Percentiles rank a stretch among this genome's conserved stretches.
phyloP scores from a whole-genome alignment of 2,329 filamentous ascomycete genomes.

The Pestalotiopsis sp. region DNA sequence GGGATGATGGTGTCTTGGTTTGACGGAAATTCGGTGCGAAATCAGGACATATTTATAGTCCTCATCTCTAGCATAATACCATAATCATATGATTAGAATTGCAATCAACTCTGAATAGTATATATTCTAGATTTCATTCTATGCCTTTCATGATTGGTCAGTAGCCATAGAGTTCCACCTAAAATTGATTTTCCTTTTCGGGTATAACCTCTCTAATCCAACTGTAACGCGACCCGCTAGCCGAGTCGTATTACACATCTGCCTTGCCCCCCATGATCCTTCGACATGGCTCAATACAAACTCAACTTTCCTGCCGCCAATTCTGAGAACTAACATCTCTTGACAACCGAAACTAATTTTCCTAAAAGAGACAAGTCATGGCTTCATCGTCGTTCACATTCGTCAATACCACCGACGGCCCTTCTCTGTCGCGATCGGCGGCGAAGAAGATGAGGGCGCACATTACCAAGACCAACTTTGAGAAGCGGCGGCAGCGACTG shows the following conservation, averaged over 20 bases:
- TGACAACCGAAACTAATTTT: constrained; percentile 9
- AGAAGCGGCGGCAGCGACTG: constrained; percentile 17
- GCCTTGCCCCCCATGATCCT: neutral
- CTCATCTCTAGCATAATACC: neutral
- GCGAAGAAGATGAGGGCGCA: constrained; percentile 20
- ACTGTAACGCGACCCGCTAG: no score
- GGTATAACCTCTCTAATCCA: constrained; percentile 8
- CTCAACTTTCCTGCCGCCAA: neutral
- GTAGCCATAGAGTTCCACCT: neutral
- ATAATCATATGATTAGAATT: neutral
- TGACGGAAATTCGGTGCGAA: no score
- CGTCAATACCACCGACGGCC: constrained; percentile 17
- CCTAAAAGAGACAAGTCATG: constrained; percentile 18
- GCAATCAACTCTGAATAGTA: neutral
- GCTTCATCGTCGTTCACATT: constrained; percentile 17
- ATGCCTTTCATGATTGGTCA: neutral
- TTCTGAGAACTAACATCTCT: neutral
- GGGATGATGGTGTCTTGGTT: no score
- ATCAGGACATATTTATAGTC: neutral
- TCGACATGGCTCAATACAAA: neutral
- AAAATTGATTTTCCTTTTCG: constrained; percentile 15
- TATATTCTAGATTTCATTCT: neutral
- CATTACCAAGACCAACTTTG: constrained; percentile 21
- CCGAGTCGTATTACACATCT: neutral
- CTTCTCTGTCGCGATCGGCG: constrained; percentile 15